A percentile compares a stretch with the other conserved stretches of the same genome.
phyloP scores from a whole-genome alignment of 2,329 filamentous ascomycete species.

The Botrytis hyacinthi region DNA sequence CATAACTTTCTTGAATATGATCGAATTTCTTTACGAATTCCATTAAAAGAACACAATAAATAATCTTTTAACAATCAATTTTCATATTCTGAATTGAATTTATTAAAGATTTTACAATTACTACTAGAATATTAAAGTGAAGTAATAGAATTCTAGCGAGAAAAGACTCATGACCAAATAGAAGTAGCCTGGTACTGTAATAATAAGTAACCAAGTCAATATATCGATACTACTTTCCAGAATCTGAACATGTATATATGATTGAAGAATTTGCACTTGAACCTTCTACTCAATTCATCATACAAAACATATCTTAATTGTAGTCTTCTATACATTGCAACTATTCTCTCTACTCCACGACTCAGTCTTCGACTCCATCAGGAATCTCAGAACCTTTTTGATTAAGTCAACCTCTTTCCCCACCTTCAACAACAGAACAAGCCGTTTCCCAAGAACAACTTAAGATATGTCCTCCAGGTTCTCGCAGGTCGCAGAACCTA shows the following conservation, averaged over 20 bases:
- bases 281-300: too few relatives aligned
- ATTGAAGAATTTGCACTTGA: too few relatives aligned
- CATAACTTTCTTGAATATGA: background rate
- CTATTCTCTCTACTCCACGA: too few relatives aligned
- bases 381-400: background rate
- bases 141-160: background rate
- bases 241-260: too few relatives aligned
- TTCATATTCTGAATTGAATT: background rate
- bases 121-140: background rate
- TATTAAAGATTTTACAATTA: background rate
- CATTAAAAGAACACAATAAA: background rate
- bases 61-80: background rate
- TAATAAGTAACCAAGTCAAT: background rate
- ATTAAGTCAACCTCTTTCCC: background rate
- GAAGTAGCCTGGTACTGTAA: background rate
- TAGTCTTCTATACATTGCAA: too few relatives aligned
- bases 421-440: background rate
- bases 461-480: background rate
- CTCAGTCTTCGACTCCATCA: background rate
- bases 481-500: background rate
- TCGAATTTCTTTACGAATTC: background rate
- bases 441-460: background rate
- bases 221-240: background rate
- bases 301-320: too few relatives aligned
- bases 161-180: background rate